A percentile compares a stretch with the other conserved stretches of the same genome.
phyloP scores from a whole-genome alignment of 2,329 filamentous ascomycete genomes.

The Hypoxylon sp. region DNA sequence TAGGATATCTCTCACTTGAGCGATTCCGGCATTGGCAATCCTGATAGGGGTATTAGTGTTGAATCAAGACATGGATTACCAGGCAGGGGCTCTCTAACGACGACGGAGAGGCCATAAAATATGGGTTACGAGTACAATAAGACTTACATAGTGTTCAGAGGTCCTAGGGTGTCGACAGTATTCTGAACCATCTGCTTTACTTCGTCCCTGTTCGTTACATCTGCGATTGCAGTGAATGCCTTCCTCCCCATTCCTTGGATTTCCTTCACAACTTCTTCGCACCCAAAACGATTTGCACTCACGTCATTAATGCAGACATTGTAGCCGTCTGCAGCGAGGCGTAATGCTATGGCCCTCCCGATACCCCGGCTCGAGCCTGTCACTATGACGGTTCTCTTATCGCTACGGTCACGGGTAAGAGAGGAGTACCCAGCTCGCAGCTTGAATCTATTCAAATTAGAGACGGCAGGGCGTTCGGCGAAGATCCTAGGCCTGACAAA shows the following conservation, averaged over 20 bases:
- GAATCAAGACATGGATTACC: constrained; percentile 32
- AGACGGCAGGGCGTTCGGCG: too few relatives aligned
- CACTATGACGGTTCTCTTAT: constrained; percentile 49
- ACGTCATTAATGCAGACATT: constrained; percentile 77
- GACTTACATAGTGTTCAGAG: constrained; percentile 58
- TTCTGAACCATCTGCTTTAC: constrained; percentile 66
- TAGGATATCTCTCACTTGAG: constrained; percentile 69
- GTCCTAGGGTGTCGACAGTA: constrained; percentile 68
- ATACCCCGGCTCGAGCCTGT: constrained; percentile 58
- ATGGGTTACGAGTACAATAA: background rate
- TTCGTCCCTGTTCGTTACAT: constrained; percentile 70
- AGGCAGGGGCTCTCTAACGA: background rate
- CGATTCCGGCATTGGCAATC: constrained; percentile 75
- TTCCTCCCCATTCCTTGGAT: constrained; percentile 67
- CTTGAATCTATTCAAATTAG: background rate
- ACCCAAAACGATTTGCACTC: constrained; percentile 64
- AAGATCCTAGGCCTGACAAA: constrained; percentile 4
- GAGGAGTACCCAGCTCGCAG: constrained; percentile 42
- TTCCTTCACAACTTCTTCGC: constrained; percentile 68
- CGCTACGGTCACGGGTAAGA: constrained; percentile 34
- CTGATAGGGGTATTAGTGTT: constrained; percentile 54
- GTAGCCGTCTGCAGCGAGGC: constrained; percentile 76
- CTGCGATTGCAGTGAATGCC: constrained; percentile 69
- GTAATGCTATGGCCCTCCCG: constrained; percentile 73
- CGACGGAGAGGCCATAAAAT: background rate